phyloP scores from a whole-genome alignment of 306 rosid genomes.

The Purshia tridentata region DNA sequence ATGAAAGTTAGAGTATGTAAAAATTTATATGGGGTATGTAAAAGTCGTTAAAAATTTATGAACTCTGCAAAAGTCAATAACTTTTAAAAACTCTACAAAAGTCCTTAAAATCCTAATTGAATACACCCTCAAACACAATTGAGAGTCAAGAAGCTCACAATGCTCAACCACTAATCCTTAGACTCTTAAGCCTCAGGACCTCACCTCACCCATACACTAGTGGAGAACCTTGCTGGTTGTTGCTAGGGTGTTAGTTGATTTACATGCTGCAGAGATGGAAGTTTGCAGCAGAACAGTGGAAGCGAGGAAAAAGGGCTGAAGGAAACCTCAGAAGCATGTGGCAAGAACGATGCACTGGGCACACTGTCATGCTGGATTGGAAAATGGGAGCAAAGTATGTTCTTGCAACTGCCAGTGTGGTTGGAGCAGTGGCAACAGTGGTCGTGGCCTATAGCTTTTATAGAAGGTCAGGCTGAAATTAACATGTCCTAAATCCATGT shows the following conservation, averaged over 20 bases:
- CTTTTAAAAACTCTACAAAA: too few species aligned
- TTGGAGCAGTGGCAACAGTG: constrained; percentile 69
- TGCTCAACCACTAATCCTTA: too few species aligned
- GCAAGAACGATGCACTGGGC: constrained; percentile 34
- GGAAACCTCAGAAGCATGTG: constrained; percentile 27
- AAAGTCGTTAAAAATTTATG: too few species aligned
- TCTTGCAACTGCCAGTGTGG: constrained; percentile 44
- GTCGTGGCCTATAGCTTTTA: constrained; percentile 65
- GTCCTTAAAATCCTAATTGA: too few species aligned
- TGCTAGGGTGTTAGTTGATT: constrained; percentile 75
- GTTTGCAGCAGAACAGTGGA: too few species aligned
- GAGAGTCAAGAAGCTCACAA: too few species aligned
- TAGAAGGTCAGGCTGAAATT: constrained; percentile 61
- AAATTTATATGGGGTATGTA: too few species aligned
- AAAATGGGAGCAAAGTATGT: constrained; percentile 54
- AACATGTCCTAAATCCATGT: neutral
- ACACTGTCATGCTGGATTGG: constrained; percentile 40
- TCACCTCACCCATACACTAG: too few species aligned
- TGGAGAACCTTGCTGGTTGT: constrained; percentile 43
- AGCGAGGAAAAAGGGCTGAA: constrained; percentile 24
- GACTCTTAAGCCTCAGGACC: too few species aligned
- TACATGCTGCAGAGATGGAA: constrained; percentile 74
- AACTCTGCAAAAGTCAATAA: too few species aligned
- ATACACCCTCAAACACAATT: too few species aligned
- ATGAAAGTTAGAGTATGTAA: too few species aligned